A percentile compares a stretch with the other conserved stretches of the same genome.
These are phyloP conservation scores for Gigaspora rosea DNA, from an alignment of 192 early-diverging fungal species.

Conservation along the genomic window DNA sequence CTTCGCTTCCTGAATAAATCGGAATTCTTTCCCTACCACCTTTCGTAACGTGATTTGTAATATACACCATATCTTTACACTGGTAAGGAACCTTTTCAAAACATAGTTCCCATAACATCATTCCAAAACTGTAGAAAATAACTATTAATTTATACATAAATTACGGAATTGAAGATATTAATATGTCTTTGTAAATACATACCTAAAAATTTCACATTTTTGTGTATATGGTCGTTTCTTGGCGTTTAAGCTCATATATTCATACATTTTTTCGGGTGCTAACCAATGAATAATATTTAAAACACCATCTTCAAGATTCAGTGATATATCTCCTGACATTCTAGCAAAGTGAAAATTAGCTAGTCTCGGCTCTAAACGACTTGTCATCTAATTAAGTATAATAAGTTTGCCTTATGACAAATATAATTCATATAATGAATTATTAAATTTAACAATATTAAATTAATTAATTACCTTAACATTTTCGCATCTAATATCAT, in stretches of 20 bases:
- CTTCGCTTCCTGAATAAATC: background rate
- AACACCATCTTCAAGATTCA: background rate
- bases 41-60: constrained; percentile 2
- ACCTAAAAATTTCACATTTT: background rate
- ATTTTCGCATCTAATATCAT: constrained; percentile 13
- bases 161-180: background rate
- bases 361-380: background rate
- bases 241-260: background rate
- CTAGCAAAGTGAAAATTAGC: constrained; percentile 1
- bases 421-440: background rate
- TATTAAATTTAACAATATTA: background rate
- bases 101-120: constrained; percentile 11
- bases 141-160: background rate
- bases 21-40: background rate
- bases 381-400: background rate
- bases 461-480: constrained; percentile 7
- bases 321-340: background rate
- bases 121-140: background rate
- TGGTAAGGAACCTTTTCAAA: background rate
- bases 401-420: background rate
- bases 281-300: background rate
- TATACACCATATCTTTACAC: background rate
- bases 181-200: no score
- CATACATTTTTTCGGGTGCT: background rate
- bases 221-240: background rate